A percentile compares a stretch with the other conserved stretches of the same genome.
These are phyloP conservation scores for Syncephalastrum sp. DNA, from an alignment of 371 early-diverging fungal genomes.

Conservation along the genomic window DNA sequence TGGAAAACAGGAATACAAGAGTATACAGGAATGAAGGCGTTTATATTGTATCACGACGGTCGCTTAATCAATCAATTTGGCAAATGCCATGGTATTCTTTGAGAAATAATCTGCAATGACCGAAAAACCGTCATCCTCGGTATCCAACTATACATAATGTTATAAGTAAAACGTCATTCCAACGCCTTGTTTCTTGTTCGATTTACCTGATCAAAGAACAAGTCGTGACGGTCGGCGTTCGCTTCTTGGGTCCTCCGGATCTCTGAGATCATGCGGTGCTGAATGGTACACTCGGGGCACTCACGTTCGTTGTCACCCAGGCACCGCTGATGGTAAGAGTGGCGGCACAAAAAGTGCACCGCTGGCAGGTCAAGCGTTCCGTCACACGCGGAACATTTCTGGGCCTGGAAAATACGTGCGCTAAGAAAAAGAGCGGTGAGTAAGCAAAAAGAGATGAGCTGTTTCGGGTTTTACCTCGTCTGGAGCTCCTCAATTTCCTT, in stretches of 20 bases:
- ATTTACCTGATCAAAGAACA: conserved; percentile 75
- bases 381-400: conserved; percentile 82
- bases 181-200: too few relatives aligned
- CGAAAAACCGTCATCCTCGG: conserved; percentile 80
- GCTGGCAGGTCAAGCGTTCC: conserved; percentile 87
- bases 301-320: conserved; percentile 75
- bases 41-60: too few relatives aligned
- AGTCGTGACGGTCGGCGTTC: conserved; percentile 73
- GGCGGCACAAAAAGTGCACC: conserved; percentile 90
- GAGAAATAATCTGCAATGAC: conserved; percentile 88
- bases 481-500: conserved; percentile 81
- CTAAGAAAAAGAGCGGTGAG: conserved; percentile 22
- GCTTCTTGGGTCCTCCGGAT: conserved; percentile 75
- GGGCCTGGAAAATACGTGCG: conserved; percentile 82
- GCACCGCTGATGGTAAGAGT: conserved; percentile 90
- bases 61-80: conserved; percentile 63
- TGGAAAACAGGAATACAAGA: too few relatives aligned
- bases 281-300: conserved; percentile 87
- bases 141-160: conserved; percentile 54
- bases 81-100: conserved; percentile 81
- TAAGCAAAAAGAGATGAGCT: background rate
- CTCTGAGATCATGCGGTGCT: conserved; percentile 80
- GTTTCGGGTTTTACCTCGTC: conserved; percentile 47
- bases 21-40: too few relatives aligned
- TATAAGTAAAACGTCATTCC: background rate